Evolutionary conservation across 2,329 filamentous ascomycete species (phyloP).

Genomic region (Pseudocercospora fuligena): DNA sequence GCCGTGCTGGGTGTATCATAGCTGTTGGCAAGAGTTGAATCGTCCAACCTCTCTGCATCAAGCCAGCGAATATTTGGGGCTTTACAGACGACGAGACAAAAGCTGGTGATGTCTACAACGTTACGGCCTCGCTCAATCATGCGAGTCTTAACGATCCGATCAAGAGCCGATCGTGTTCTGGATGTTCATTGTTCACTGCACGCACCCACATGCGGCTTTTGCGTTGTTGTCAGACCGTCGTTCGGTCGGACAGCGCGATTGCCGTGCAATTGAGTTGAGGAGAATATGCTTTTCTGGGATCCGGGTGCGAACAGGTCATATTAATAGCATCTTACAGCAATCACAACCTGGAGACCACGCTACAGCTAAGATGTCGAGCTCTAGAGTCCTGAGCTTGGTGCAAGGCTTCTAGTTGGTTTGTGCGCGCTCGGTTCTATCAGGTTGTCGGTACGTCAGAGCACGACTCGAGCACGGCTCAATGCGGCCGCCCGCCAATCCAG

Average conservation of each 20-base stretch:
- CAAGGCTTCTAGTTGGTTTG: constrained; percentile 1
- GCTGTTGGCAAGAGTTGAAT: background rate
- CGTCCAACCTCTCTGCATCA: background rate
- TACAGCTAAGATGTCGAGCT: background rate
- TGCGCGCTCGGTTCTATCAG: background rate
- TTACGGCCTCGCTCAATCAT: background rate
- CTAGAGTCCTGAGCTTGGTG: background rate
- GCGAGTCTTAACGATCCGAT: background rate
- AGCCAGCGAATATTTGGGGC: background rate
- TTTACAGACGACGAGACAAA: background rate
- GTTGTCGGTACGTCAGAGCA: background rate
- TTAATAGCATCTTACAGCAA: background rate
- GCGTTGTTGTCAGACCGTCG: background rate
- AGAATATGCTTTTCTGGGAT: constrained; percentile 2
- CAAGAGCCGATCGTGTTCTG: background rate
- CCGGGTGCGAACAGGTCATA: background rate
- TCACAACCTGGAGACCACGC: background rate
- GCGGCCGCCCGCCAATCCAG: background rate
- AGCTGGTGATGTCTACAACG: background rate
- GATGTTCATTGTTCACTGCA: background rate
- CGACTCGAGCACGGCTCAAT: background rate
- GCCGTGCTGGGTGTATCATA: background rate
- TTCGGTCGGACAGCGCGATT: background rate
- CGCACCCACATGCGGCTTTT: background rate
- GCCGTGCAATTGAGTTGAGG: background rate